Evolutionary conservation across 768 basidiomycete species (phyloP).

Genomic region (Suillus placidus): DNA sequence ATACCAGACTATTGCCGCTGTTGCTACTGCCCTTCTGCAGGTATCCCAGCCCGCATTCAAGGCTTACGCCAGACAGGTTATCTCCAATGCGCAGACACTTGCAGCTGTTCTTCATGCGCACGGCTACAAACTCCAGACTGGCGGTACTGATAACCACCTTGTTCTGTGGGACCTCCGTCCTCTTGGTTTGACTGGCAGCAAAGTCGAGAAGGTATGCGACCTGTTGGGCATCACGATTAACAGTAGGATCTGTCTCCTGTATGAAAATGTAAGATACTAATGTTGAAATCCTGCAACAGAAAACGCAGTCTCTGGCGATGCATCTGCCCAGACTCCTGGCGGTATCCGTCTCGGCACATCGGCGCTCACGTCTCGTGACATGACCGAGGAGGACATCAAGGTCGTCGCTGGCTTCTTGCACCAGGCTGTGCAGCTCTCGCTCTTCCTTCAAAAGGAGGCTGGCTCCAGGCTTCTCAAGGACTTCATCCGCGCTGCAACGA

Average conservation of each 20-base stretch:
- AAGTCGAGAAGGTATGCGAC: slow-evolving; percentile 98
- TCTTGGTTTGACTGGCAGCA: slow-evolving; percentile 93
- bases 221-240: slow-evolving; percentile 96
- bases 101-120: slow-evolving; percentile 69
- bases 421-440: slow-evolving; percentile 90
- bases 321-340: slow-evolving; percentile 93
- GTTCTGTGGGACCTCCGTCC: slow-evolving; percentile 98
- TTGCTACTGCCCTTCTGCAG: slow-evolving; percentile 92
- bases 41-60: slow-evolving; percentile 89
- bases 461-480: slow-evolving; percentile 95
- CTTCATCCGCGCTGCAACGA: slow-evolving; percentile 83
- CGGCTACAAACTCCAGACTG: slow-evolving; percentile 96
- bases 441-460: slow-evolving; percentile 91
- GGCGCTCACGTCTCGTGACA: slow-evolving; percentile 92
- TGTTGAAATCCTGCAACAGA: slow-evolving; percentile 44
- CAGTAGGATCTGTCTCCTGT: slow-evolving; percentile 52
- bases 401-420: slow-evolving; percentile 89
- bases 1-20: slow-evolving; percentile 84
- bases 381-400: slow-evolving; percentile 87
- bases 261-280: background rate
- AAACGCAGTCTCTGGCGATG: slow-evolving; percentile 97
- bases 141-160: slow-evolving; percentile 96
- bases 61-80: slow-evolving; percentile 92
- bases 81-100: slow-evolving; percentile 82
- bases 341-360: slow-evolving; percentile 97